Percentiles rank a stretch among this genome's conserved stretches.
Conservation (phyloP, 208 protist genomes). For the Wallacemonas rigidus region DNA sequence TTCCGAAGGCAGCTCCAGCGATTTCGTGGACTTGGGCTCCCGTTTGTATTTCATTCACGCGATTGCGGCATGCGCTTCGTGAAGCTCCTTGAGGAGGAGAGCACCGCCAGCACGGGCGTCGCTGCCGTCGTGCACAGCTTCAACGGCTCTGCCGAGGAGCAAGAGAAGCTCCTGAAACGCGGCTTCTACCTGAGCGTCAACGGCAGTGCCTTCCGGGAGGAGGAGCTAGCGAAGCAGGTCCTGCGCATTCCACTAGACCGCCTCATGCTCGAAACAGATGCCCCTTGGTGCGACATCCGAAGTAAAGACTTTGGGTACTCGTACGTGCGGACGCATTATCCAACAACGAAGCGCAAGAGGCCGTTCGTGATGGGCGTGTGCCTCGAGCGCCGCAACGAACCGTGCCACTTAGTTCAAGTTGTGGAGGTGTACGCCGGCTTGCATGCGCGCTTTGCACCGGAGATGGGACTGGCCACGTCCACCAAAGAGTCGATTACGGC, state of each 20-base stretch:
- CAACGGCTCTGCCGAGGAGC: constrained; percentile 85
- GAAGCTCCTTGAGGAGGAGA: constrained; percentile 43
- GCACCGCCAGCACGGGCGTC: neutral
- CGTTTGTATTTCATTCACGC: constrained; percentile 93
- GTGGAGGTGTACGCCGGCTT: constrained; percentile 67
- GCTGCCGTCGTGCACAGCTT: constrained; percentile 95
- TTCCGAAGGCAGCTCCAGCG: constrained; percentile 66
- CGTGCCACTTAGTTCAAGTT: constrained; percentile 84
- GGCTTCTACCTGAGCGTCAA: constrained; percentile 92
- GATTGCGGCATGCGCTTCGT: constrained; percentile 88
- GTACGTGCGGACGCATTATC: constrained; percentile 71
- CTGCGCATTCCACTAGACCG: constrained; percentile 75
- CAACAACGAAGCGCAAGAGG: constrained; percentile 59
- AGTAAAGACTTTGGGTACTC: constrained; percentile 79
- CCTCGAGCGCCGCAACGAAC: constrained; percentile 92
- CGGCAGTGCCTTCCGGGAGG: constrained; percentile 90
- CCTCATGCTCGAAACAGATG: constrained; percentile 94
- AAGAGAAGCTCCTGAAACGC: constrained; percentile 70
- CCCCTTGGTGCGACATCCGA: constrained; percentile 95
- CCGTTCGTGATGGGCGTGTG: constrained; percentile 61
- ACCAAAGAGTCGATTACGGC: constrained; percentile 39
- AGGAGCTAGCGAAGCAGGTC: constrained; percentile 71
- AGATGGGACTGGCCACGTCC: constrained; percentile 14
- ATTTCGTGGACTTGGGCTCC: constrained; percentile 59
- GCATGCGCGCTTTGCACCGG: neutral